phyloP scores from a whole-genome alignment of 169 alveolate genomes.

The Pseudocohnilembus persalinus region DNA sequence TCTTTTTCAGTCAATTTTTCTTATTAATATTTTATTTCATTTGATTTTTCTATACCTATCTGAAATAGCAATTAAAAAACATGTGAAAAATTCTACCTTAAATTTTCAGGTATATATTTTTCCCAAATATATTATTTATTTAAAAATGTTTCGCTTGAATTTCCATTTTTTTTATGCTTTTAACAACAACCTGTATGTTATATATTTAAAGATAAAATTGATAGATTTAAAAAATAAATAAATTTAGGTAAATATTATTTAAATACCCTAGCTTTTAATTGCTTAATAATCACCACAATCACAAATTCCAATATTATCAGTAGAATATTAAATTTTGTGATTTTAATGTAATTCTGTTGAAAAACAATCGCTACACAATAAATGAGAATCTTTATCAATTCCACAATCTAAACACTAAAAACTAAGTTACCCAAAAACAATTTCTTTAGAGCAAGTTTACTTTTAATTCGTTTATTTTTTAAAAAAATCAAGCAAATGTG shows the following conservation, averaged over 20 bases:
- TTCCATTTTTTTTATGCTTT: background rate
- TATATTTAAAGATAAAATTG: background rate
- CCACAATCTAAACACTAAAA: constrained; percentile 18
- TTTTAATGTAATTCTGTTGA: constrained; percentile 8
- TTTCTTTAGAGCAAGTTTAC: background rate
- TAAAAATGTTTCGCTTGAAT: background rate
- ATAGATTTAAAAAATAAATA: background rate
- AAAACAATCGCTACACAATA: constrained; percentile 16
- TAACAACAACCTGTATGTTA: background rate
- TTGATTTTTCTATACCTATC: background rate
- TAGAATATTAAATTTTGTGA: constrained; percentile 15
- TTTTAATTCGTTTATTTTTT: background rate
- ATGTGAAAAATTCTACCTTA: background rate
- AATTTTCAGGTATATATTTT: background rate
- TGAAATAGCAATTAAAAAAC: too few relatives aligned
- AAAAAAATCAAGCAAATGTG: background rate
- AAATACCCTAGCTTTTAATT: background rate
- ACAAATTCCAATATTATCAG: constrained; percentile 9
- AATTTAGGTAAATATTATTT: background rate
- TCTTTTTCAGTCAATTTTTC: background rate
- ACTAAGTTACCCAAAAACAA: background rate
- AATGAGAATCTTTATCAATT: background rate
- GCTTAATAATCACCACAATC: constrained; percentile 28
- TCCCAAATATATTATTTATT: background rate
- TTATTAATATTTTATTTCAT: background rate